These are phyloP conservation scores for Emmonsiellopsis sp. DNA, from an alignment of 2,329 filamentous ascomycete species.

Conservation along the genomic window DNA sequence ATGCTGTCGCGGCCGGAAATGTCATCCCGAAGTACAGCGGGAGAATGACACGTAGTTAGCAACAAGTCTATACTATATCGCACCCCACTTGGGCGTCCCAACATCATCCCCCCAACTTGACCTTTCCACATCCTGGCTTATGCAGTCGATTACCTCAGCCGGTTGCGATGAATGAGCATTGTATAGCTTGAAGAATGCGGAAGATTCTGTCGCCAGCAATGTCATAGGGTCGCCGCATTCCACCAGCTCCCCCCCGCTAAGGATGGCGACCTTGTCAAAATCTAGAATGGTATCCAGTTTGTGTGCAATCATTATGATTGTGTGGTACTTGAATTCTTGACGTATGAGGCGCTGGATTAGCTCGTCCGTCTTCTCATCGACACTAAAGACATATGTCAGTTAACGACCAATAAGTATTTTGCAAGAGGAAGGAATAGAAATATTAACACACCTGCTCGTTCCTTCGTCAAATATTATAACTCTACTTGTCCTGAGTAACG, in stretches of 20 bases:
- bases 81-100: too few species aligned
- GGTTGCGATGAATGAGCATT: not conserved
- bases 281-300: conserved; percentile 41
- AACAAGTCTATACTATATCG: too few species aligned
- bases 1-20: too few species aligned
- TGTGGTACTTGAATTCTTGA: conserved; percentile 46
- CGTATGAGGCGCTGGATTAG: conserved; percentile 50
- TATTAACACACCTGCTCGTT: not conserved
- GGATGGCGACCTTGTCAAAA: conserved; percentile 29
- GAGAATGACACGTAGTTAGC: too few species aligned
- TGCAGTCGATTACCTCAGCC: not conserved
- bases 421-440: not conserved
- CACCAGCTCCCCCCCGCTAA: conserved; percentile 27
- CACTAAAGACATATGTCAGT: conserved; percentile 24
- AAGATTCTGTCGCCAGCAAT: conserved; percentile 25
- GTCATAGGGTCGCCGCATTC: conserved; percentile 28
- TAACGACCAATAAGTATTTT: not conserved
- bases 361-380: conserved; percentile 50
- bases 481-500: not conserved
- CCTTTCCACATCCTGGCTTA: not conserved
- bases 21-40: too few species aligned
- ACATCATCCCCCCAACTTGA: too few species aligned
- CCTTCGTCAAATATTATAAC: not conserved
- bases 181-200: conserved; percentile 30
- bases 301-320: conserved; percentile 51